These are phyloP conservation scores for Phylloporus sp. DNA, from an alignment of 768 basidiomycete genomes.

Conservation along the genomic window DNA sequence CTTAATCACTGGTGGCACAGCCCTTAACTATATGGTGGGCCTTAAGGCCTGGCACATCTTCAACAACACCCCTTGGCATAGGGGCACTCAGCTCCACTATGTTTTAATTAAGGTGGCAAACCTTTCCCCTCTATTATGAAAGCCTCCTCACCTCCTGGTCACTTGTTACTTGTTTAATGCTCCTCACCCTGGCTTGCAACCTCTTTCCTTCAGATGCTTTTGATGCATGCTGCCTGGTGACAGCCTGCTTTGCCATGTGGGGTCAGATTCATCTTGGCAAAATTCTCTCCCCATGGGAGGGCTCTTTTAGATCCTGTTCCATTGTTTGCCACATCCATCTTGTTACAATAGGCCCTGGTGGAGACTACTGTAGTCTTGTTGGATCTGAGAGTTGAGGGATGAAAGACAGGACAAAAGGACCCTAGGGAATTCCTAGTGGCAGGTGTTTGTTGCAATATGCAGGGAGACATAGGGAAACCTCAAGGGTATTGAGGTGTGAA, in stretches of 20 bases:
- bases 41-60: not conserved
- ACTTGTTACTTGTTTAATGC: conserved; percentile 14
- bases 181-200: not conserved
- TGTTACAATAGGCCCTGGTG: too few species aligned
- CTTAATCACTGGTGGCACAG: accelerated
- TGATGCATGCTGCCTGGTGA: not conserved
- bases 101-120: not conserved
- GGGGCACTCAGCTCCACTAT: not conserved
- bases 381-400: too few species aligned
- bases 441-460: too few species aligned
- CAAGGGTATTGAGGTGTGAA: too few species aligned
- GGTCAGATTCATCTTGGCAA: not conserved
- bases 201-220: not conserved
- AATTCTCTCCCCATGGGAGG: not conserved
- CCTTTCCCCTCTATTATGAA: not conserved
- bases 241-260: not conserved
- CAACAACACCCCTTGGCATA: not conserved
- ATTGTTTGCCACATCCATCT: too few species aligned
- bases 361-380: too few species aligned
- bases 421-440: too few species aligned
- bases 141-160: conserved; percentile 19
- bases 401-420: too few species aligned
- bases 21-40: not conserved
- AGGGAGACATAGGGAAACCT: too few species aligned
- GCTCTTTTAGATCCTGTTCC: not conserved